Conservation (phyloP, 441 rosid genomes). For the Erodium chrysanthum region DNA sequence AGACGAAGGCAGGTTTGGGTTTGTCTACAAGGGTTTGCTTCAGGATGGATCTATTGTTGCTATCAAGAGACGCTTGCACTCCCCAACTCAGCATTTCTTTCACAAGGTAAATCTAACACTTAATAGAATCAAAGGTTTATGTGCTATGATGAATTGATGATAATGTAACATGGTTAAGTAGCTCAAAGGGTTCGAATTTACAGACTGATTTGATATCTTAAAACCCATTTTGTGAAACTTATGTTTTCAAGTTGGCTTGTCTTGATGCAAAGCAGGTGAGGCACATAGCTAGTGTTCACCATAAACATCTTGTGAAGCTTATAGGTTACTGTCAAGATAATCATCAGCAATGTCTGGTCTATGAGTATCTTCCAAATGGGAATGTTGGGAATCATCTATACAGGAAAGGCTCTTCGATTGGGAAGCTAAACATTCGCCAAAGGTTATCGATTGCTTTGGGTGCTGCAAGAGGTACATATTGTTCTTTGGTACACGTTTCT, state of each 20-base stretch:
- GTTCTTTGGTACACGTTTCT: neutral
- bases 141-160: neutral
- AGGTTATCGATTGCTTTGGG: slow-evolving; percentile 34
- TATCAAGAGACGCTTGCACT: slow-evolving; percentile 31
- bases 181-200: too few relatives aligned
- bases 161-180: neutral
- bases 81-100: slow-evolving; percentile 21
- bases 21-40: slow-evolving; percentile 39
- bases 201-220: neutral
- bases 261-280: slow-evolving; percentile 27
- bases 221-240: slow-evolving; percentile 3
- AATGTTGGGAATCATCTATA: slow-evolving; percentile 34
- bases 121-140: neutral
- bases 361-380: slow-evolving; percentile 34
- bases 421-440: slow-evolving; percentile 33
- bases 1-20: slow-evolving; percentile 38
- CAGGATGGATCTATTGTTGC: slow-evolving; percentile 42
- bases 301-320: slow-evolving; percentile 36
- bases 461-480: slow-evolving; percentile 33
- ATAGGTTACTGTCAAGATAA: slow-evolving; percentile 33
- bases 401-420: slow-evolving; percentile 38
- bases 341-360: slow-evolving; percentile 31
- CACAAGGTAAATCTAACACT: slow-evolving; percentile 26
- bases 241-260: neutral
- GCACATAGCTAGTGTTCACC: slow-evolving; percentile 24